Percentiles rank a stretch among this genome's conserved stretches.
Evolutionary conservation across 352 stramenopile genomes (phyloP).

Genomic region (Phytophthora sansomeana): DNA sequence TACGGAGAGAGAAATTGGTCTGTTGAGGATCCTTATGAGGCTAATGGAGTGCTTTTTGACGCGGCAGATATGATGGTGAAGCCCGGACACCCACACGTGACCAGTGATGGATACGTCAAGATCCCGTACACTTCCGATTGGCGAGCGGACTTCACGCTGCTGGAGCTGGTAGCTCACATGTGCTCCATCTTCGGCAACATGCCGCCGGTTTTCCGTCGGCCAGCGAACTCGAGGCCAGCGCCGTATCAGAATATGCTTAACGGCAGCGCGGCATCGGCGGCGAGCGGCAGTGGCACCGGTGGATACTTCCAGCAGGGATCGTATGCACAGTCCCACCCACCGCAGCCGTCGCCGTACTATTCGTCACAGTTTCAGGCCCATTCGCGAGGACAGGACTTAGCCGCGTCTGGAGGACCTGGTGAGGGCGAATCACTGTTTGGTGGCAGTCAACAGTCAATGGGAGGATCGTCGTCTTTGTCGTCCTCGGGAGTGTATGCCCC

Average conservation of each 20-base stretch:
- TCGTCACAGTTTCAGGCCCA: constrained; percentile 40
- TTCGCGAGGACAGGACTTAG: constrained; percentile 26
- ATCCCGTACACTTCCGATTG: constrained; percentile 90
- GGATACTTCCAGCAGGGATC: constrained; percentile 61
- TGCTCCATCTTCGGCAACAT: constrained; percentile 92
- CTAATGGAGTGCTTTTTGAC: background rate
- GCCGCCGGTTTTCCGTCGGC: constrained; percentile 83
- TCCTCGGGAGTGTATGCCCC: constrained; percentile 22
- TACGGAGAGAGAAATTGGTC: constrained; percentile 47
- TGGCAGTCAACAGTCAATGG: constrained; percentile 27
- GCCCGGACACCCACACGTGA: constrained; percentile 86
- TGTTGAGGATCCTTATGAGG: background rate
- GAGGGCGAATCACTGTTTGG: constrained; percentile 61
- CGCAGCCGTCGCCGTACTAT: constrained; percentile 47
- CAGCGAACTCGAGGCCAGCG: constrained; percentile 48
- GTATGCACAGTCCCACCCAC: constrained; percentile 38
- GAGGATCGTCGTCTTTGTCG: constrained; percentile 22
- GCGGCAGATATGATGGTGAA: constrained; percentile 87
- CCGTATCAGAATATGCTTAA: constrained; percentile 48
- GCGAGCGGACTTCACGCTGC: constrained; percentile 83
- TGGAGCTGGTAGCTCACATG: constrained; percentile 88
- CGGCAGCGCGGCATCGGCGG: constrained; percentile 21
- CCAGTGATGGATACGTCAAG: constrained; percentile 85
- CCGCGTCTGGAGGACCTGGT: constrained; percentile 10
- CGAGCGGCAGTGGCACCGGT: constrained; percentile 32